Conservation (phyloP, 31 red algal species). For the Odonthalia washingtoniensis region DNA sequence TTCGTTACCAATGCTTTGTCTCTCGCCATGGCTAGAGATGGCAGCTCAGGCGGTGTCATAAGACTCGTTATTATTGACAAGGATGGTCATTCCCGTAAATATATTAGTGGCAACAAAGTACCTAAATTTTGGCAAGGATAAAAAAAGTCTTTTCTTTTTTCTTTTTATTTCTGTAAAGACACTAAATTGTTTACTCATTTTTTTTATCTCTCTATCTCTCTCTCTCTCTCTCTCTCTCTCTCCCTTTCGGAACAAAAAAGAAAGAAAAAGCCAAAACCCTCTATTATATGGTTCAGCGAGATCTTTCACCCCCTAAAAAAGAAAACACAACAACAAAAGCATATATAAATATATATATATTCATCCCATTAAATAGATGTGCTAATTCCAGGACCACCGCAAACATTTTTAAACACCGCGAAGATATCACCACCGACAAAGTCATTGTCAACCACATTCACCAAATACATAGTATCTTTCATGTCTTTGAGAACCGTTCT, state of each 20-base stretch:
- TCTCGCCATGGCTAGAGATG: slow-evolving; percentile 97
- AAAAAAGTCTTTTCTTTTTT: no score
- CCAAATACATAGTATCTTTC: slow-evolving; percentile 81
- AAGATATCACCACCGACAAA: slow-evolving; percentile 98
- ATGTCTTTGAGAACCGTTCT: slow-evolving; percentile 71
- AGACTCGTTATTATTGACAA: slow-evolving; percentile 90
- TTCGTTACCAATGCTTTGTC: slow-evolving; percentile 91
- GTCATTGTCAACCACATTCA: slow-evolving; percentile 98
- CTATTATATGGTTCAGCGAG: no score
- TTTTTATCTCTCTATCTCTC: no score
- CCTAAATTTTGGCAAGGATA: slow-evolving; percentile 81
- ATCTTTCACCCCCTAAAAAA: no score
- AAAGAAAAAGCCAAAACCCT: no score
- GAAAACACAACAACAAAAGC: neutral
- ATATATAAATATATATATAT: neutral
- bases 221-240: no score
- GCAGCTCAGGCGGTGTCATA: slow-evolving; percentile 96
- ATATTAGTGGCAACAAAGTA: slow-evolving; percentile 80
- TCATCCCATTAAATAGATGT: neutral
- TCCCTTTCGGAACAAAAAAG: no score
- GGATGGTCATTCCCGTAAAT: slow-evolving; percentile 71
- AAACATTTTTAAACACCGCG: slow-evolving; percentile 67
- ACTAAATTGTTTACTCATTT: no score
- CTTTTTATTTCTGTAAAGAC: no score
- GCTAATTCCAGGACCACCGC: slow-evolving; percentile 40